phyloP scores from a whole-genome alignment of 2,329 filamentous ascomycete genomes.

The Pseudocercospora eumusae region DNA sequence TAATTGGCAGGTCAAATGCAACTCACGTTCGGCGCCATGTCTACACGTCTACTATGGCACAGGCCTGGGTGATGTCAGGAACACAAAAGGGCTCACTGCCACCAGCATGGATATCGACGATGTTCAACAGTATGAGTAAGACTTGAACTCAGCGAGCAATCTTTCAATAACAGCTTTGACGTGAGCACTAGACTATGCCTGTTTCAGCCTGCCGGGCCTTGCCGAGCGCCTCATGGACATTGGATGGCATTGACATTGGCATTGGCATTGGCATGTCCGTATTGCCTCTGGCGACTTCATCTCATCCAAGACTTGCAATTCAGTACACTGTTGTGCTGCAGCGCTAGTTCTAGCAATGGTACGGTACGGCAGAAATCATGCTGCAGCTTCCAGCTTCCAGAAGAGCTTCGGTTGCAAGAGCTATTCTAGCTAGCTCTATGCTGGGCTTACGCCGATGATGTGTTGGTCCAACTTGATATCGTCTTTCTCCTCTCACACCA shows the following conservation, averaged over 20 bases:
- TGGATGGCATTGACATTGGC: background rate
- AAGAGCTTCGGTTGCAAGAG: background rate
- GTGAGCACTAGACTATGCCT: constrained; percentile 1
- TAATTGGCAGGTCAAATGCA: background rate
- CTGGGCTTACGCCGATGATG: background rate
- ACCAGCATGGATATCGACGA: background rate
- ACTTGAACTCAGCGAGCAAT: background rate
- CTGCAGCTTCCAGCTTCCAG: background rate
- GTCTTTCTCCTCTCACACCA: background rate
- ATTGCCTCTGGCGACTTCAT: background rate
- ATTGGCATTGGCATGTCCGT: too few species aligned
- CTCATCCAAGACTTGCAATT: background rate
- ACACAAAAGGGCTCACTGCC: constrained; percentile 30
- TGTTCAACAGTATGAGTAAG: background rate
- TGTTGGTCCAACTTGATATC: background rate
- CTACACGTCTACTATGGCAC: constrained; percentile 29
- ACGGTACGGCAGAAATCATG: background rate
- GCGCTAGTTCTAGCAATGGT: background rate
- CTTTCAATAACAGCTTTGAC: constrained; percentile 2
- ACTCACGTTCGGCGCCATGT: constrained; percentile 21
- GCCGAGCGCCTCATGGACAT: background rate
- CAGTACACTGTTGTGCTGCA: background rate
- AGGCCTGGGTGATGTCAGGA: constrained; percentile 38
- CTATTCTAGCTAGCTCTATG: too few species aligned
- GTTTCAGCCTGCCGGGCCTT: constrained; percentile 20